These are phyloP conservation scores for Colletotrichum falcatum DNA, from an alignment of 2,329 filamentous ascomycete species.

Conservation along the genomic window DNA sequence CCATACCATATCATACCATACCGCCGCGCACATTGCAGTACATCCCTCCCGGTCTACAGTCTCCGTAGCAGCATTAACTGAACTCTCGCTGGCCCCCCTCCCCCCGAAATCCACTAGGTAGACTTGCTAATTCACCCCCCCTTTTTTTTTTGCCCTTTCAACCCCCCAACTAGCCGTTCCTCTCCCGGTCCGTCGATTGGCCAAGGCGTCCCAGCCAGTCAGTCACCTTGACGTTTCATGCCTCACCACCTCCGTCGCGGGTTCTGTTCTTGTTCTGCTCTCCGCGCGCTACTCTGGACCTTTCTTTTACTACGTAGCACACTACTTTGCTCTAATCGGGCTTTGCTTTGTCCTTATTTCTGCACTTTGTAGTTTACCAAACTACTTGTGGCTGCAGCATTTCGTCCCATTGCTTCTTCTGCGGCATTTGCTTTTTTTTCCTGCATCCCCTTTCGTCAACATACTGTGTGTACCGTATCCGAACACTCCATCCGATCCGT, in stretches of 20 bases:
- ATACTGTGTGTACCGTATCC: conserved; percentile 5
- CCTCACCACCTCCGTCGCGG: conserved; percentile 47
- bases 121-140: conserved; percentile 27
- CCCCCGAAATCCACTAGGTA: conserved; percentile 26
- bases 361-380: not conserved
- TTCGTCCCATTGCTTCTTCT: conserved; percentile 29
- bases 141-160: conserved; percentile 10
- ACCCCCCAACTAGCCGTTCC: conserved; percentile 20
- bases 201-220: conserved; percentile 41
- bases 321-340: conserved; percentile 6
- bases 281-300: conserved; percentile 1
- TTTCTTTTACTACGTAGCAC: too few relatives aligned
- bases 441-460: conserved; percentile 21
- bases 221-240: conserved; percentile 48
- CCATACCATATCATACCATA: too few relatives aligned
- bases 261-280: conserved; percentile 42
- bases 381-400: conserved; percentile 18
- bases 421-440: conserved; percentile 38
- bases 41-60: not conserved
- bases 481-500: conserved; percentile 22
- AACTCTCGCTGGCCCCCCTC: conserved; percentile 20
- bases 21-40: too few relatives aligned
- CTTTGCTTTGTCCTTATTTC: conserved; percentile 9
- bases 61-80: not conserved
- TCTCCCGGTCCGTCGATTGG: conserved; percentile 41